phyloP scores from a whole-genome alignment of 179 eudicot genomes.

The Pouteria campechiana region DNA sequence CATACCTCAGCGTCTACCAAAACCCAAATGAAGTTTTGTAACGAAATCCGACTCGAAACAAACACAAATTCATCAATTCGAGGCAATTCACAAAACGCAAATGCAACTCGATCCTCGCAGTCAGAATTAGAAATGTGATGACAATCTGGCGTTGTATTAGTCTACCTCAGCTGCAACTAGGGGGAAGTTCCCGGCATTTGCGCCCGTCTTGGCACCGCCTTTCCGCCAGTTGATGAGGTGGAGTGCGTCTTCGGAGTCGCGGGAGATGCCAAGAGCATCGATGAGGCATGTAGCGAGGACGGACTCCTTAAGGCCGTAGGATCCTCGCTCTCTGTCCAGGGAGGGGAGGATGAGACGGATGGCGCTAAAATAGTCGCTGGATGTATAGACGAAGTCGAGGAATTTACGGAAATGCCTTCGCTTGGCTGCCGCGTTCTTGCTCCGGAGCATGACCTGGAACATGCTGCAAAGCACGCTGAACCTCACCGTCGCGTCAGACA shows the following conservation, averaged over 20 bases:
- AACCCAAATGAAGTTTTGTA: too few species aligned
- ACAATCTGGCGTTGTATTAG: too few species aligned
- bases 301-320: conserved; percentile 79
- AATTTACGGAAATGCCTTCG: conserved; percentile 74
- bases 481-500: conserved; percentile 30
- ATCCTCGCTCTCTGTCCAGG: conserved; percentile 77
- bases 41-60: too few species aligned
- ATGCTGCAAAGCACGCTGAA: conserved; percentile 64
- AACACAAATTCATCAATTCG: too few species aligned
- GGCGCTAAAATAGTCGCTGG: conserved; percentile 57
- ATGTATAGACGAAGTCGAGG: conserved; percentile 50
- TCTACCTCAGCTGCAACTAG: conserved; percentile 52
- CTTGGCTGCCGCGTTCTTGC: conserved; percentile 37
- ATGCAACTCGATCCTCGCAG: too few species aligned
- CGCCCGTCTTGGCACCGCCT: conserved; percentile 64
- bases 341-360: conserved; percentile 63
- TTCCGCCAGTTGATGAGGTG: conserved; percentile 80
- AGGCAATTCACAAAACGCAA: too few species aligned
- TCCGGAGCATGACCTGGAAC: conserved; percentile 42
- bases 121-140: too few species aligned
- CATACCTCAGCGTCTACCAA: too few species aligned
- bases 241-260: conserved; percentile 72
- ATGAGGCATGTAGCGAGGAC: conserved; percentile 58
- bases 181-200: conserved; percentile 76
- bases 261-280: conserved; percentile 71